Evolutionary conservation across 306 rosid genomes (phyloP), one percentile per base, ranked within the genome.

Genomic region (Dalbergia cochinchinensis): DNA sequence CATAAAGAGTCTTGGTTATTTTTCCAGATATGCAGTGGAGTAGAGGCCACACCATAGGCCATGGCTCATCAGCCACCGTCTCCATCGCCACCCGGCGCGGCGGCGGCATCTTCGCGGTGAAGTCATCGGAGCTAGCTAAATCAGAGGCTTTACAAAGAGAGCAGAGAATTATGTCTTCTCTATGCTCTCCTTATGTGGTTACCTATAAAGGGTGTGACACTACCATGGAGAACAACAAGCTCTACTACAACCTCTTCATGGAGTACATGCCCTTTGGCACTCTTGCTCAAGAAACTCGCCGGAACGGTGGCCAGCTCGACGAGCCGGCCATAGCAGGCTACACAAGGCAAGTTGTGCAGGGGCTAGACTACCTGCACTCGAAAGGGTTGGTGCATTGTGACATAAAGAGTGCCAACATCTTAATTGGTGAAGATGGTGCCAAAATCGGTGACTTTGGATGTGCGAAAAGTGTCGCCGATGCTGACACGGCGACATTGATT

Each of bases 401-500:
- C 86, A 86, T 96, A 44, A 96, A 96, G 67, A 91, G 94, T 33
- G 77, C 90, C 50, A 96, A 96, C 60, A 83, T 93, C 74, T 85
- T 96, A 78, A 80, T 89, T 5, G 83, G 90, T 15, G 82, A 83
- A 61, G 69, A 83, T 5, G 97, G 98, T 15, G 90, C 83, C 0
- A 93, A 93, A 83, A 78, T 96, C 26, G 91, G 98, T 3, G 99
- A 96, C 81, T 89, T 96, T 10, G 99, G 99, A 26, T 93, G 94
- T 75, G 88, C 98, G 3, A 93, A 82, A 81, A 74, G 85, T 80
- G 86, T 48, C 6, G 4, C 0, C 3, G 73, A 83, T 3, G 7
- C n/a, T 0, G 8, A 45, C 3, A 64, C 47, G 4, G 74, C 41
- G 3, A 19, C 16, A 11, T 73, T 67, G 13, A 85, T 87, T 14